A percentile compares a stretch with the other conserved stretches of the same genome.
These are phyloP conservation scores for Trichoderma gamsii DNA, from an alignment of 495 filamentous ascomycete species.

Conservation along the genomic window DNA sequence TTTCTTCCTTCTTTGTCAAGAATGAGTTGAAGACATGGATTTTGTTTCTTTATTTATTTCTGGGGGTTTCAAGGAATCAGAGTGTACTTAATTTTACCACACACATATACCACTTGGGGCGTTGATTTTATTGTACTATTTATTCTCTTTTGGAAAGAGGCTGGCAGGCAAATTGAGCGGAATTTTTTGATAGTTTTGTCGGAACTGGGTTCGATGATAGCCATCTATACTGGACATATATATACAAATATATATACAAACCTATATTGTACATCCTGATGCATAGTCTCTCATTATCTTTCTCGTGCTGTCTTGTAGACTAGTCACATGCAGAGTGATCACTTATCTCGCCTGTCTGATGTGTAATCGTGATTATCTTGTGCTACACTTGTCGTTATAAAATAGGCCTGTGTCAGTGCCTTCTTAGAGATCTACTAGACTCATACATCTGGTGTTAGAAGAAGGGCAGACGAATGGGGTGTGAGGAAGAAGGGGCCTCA, in stretches of 20 bases:
- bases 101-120: conserved; percentile 5
- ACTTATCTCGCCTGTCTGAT: no score
- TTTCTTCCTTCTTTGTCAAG: background rate
- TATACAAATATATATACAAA: background rate
- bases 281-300: background rate
- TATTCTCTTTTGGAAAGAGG: background rate
- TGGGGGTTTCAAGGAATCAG: background rate
- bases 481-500: no score
- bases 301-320: background rate
- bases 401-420: no score
- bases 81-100: background rate
- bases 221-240: background rate
- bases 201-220: conserved; percentile 2
- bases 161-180: background rate
- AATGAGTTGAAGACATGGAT: background rate
- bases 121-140: background rate
- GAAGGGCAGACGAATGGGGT: no score
- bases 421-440: no score
- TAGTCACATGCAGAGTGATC: no score
- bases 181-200: background rate
- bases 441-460: no score
- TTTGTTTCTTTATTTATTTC: background rate
- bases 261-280: background rate
- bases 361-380: no score
- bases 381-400: no score